Evolutionary conservation across 768 basidiomycete genomes (phyloP), one percentile per base, ranked within the genome.

Genomic region (Agrocybe praecox): DNA sequence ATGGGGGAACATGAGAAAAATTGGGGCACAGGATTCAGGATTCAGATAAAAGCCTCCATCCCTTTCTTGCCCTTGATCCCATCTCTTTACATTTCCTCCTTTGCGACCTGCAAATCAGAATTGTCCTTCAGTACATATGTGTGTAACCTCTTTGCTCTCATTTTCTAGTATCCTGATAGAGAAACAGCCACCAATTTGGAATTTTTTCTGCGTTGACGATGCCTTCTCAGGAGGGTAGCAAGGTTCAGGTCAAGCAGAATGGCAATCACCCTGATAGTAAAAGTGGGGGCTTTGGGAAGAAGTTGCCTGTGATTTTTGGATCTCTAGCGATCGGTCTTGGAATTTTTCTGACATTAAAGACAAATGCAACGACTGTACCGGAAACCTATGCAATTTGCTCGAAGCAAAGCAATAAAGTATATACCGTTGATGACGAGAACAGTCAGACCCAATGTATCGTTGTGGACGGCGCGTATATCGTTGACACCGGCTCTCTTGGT

Each of bases 321-420:
- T 45, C 43, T 19, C 7, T 55, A 7, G 49, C 52, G 17, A 19
- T 50, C 1, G 34, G 45, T 26, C 19, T 57, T 21, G 59, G 47
- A 21, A 54, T 40, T 29, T 61, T 45, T 46, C 15, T 46, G 42
- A 6, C 29, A 33, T 15, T 43, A 44, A 23, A 51, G 5, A 34
- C 55, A n/a, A 22, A 33, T 5, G 22, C 42, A 23, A 18, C 55
- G 21, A 23, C 33, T 15, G 14, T 32, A 14, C 42, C 59, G 12
- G 44, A 53, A 4, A 54, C 72, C 5, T 90, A 89, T 64, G 86
- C 82, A 1, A 61, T 91, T n/a, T 90, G 89, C 69, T 83, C 89
- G 24, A 76, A 65, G 48, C 71, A 79, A 11, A 77, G 76, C 18
- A 62, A 75, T 48, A 70, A 72, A 26, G 79, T 92, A 48, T 90